These are phyloP conservation scores for Elongisporangium senticosum DNA, from an alignment of 352 stramenopile genomes.

Conservation along the genomic window DNA sequence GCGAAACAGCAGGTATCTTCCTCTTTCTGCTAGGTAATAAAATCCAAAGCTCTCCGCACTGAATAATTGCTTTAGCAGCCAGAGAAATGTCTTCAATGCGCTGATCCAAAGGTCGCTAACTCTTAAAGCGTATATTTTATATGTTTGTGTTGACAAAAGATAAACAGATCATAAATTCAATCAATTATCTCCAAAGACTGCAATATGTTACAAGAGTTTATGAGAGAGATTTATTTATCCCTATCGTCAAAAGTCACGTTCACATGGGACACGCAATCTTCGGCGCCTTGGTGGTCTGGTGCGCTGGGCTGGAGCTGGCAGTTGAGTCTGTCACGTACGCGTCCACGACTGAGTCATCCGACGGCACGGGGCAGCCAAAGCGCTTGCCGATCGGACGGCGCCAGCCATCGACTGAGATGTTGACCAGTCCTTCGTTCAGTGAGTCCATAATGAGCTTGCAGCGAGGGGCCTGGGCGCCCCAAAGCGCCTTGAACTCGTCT, in stretches of 20 bases:
- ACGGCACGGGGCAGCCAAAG: slow-evolving; percentile 35
- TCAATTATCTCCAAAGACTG: not conserved
- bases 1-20: not conserved
- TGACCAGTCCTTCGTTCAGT: slow-evolving; percentile 27
- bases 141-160: too few species aligned
- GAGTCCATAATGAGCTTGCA: slow-evolving; percentile 42
- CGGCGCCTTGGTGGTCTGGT: not conserved
- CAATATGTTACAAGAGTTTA: not conserved
- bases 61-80: too few species aligned
- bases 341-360: slow-evolving; percentile 5
- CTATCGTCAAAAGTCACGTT: not conserved
- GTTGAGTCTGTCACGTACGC: not conserved
- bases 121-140: too few species aligned
- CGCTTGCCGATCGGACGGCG: slow-evolving; percentile 29
- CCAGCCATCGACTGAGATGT: slow-evolving; percentile 26
- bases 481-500: slow-evolving; percentile 35
- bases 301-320: not conserved
- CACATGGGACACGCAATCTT: not conserved
- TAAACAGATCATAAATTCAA: too few species aligned
- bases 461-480: slow-evolving; percentile 25
- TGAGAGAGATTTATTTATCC: not conserved
- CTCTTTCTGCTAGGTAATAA: not conserved
- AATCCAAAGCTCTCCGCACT: not conserved
- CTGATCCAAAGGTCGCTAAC: too few species aligned
- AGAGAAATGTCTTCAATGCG: too few species aligned